Conservation (phyloP, 306 rosid species). For the Rubus parviflorus region DNA sequence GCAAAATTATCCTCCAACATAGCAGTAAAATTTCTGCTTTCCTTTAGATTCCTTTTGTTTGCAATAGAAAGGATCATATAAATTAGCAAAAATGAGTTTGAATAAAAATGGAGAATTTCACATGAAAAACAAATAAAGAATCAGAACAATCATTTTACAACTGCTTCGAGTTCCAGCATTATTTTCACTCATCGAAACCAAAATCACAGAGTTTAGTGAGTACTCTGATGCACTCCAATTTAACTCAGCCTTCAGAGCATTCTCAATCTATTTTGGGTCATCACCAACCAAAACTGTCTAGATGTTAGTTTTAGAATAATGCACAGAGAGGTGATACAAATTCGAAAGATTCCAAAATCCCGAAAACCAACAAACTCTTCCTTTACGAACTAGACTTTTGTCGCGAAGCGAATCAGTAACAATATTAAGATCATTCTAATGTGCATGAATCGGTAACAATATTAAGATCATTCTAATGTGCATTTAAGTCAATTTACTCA, state of each 20-base stretch:
- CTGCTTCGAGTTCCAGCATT: neutral
- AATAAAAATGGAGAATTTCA: neutral
- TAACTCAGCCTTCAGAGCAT: neutral
- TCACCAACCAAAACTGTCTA: neutral
- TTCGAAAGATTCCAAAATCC: neutral
- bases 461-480: neutral
- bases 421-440: neutral
- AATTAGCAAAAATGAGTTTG: neutral
- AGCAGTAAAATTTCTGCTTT: neutral
- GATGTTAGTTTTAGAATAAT: neutral
- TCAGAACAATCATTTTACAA: neutral
- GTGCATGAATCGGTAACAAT: neutral
- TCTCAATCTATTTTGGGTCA: neutral
- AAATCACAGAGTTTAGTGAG: slow-evolving; percentile 13
- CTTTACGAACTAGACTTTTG: neutral
- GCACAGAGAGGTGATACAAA: neutral
- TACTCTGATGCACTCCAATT: neutral
- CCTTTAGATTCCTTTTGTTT: neutral
- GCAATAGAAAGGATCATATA: neutral
- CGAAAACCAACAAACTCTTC: neutral
- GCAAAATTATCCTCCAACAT: neutral
- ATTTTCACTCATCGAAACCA: neutral
- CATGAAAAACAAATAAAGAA: neutral
- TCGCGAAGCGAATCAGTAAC: neutral
- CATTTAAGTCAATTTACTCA: neutral